Evolutionary conservation across 2,329 filamentous ascomycete genomes (phyloP).

Genomic region (Colletotrichum tofieldiae): DNA sequence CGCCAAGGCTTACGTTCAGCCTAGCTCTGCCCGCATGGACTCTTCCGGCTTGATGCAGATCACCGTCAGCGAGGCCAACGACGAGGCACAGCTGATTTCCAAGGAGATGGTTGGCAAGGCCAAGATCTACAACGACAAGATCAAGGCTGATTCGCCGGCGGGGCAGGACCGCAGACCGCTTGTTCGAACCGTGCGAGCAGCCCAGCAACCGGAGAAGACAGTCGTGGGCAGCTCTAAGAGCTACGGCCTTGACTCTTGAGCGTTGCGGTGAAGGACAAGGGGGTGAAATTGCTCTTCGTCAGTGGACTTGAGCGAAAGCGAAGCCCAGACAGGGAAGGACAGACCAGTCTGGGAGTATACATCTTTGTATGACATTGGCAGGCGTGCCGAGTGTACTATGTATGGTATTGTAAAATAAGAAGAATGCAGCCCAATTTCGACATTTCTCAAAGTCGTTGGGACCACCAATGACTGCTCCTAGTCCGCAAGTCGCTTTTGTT

Average conservation of each 20-base stretch:
- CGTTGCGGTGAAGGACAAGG: slow-evolving; percentile 2
- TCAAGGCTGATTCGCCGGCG: slow-evolving; percentile 9
- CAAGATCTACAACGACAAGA: slow-evolving; percentile 52
- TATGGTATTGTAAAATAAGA: slow-evolving; percentile 41
- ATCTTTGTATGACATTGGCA: slow-evolving; percentile 19
- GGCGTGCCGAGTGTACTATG: slow-evolving; percentile 31
- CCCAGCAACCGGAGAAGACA: not conserved
- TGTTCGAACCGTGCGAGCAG: not conserved
- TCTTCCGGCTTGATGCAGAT: slow-evolving; percentile 66
- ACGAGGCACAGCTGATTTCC: slow-evolving; percentile 60
- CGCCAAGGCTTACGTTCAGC: slow-evolving; percentile 68
- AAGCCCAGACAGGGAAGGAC: not conserved
- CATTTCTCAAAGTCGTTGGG: not conserved
- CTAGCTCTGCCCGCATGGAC: slow-evolving; percentile 62
- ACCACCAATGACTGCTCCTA: not conserved
- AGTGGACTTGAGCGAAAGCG: not conserved
- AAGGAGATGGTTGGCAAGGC: slow-evolving; percentile 61
- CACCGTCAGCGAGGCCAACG: slow-evolving; percentile 56
- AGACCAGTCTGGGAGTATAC: not conserved
- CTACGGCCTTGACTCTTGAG: slow-evolving; percentile 55
- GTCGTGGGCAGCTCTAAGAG: slow-evolving; percentile 54
- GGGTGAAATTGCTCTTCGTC: not conserved
- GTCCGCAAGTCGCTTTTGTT: not conserved
- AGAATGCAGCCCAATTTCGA: slow-evolving; percentile 26
- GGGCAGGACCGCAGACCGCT: slow-evolving; percentile 16